These are phyloP conservation scores for Jacaranda mimosifolia DNA, from an alignment of 257 asterid species.

Conservation along the genomic window DNA sequence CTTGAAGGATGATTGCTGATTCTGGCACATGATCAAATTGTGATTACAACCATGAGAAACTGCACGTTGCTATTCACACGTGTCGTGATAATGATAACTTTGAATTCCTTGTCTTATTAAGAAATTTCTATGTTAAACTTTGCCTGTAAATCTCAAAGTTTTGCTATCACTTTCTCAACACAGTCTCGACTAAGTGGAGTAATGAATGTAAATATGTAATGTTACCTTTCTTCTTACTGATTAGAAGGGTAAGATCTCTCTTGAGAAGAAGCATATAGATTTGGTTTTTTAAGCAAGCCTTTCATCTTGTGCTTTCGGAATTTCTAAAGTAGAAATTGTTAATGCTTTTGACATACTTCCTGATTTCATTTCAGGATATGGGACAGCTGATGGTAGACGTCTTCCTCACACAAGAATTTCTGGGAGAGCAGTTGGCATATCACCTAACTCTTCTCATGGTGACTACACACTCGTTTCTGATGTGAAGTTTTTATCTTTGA, in stretches of 20 bases:
- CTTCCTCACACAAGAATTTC: conserved; percentile 68
- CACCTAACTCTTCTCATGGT: conserved; percentile 51
- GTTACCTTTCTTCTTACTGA: not conserved
- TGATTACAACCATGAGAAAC: not conserved
- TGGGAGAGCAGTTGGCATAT: conserved; percentile 59
- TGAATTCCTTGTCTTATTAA: not conserved
- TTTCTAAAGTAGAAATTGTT: not conserved
- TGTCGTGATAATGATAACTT: not conserved
- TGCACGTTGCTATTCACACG: not conserved
- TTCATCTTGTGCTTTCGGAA: conserved; percentile 15
- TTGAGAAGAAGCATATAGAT: not conserved
- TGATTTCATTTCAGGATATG: conserved; percentile 61
- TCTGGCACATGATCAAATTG: not conserved
- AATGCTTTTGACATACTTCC: conserved; percentile 17
- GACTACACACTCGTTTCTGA: conserved; percentile 46
- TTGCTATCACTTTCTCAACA: not conserved
- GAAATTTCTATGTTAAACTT: not conserved
- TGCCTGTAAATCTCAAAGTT: not conserved
- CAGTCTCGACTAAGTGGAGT: not conserved
- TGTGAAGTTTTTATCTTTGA: conserved; percentile 51
- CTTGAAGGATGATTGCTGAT: not conserved
- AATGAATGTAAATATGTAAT: not conserved
- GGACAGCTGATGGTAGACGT: conserved; percentile 63
- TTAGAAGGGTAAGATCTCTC: not conserved
- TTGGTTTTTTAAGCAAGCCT: not conserved